Evolutionary conservation across 1,284 basidiomycete species (phyloP), one percentile per base, ranked within the genome.

Genomic region (Puccinia hordei): DNA sequence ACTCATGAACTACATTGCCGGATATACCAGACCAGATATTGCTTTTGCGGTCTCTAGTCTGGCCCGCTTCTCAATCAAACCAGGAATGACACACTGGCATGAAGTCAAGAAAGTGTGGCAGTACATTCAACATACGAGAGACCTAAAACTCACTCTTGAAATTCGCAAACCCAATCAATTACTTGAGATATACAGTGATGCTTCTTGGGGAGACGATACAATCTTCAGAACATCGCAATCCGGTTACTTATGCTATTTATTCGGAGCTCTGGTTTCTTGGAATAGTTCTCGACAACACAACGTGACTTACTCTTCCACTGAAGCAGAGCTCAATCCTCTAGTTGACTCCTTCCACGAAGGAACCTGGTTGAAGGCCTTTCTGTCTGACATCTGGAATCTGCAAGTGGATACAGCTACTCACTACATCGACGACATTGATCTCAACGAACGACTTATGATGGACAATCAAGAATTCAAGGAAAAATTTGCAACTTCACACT

Each of bases 81-180:
- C 66, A 5, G 59, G 59, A 63, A 63, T 63, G 27, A 41, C 66
- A 2, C 66, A 69, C 35, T 69, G 66, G 66, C 33, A 13, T 27
- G 66, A 33, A 69, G 30, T 24, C 44, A 38, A 38, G 24, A 35
- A 46, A n/a, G 66, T 69, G 3, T 44, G 33, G 24, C n/a, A 27
- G n/a, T 69, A 69, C 41, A 24, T 69, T 22, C 41, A 44, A 19
- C 66, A 69, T 44, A 69, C 66, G 4, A 69, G 24, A 44, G 59
- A 38, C 19, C 35, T 63, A 3, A 33, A 30, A 38, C 59, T 63
- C 12, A 9, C 51, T 53, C 59, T 33, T 17, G 27, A 63, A 30
- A 33, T 38, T 19, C 13, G 59, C 5, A 38, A 63, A 63, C 30
- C 30, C 24, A 19, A 63, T 17, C 27, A 63, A 38, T 12, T 30